Evolutionary conservation across 306 rosid species (phyloP).

Genomic region (Albizia julibrissin): DNA sequence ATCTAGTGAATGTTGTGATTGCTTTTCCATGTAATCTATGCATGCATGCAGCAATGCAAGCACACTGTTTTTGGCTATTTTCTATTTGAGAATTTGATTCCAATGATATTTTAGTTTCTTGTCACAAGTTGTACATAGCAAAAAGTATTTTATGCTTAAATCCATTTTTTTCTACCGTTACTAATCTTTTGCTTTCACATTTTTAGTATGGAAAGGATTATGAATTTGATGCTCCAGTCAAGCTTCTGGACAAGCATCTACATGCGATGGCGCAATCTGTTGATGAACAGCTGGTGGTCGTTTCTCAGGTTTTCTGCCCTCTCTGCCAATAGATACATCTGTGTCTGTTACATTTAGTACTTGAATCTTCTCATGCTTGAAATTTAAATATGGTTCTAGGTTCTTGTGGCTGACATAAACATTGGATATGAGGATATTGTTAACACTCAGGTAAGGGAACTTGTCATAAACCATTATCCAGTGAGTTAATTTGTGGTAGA

Average conservation of each 20-base stretch:
- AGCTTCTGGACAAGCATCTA: conserved; percentile 76
- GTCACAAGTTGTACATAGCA: not conserved
- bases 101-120: conserved; percentile 8
- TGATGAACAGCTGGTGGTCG: conserved; percentile 81
- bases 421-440: conserved; percentile 92
- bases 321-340: not conserved
- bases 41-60: not conserved
- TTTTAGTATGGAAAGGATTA: conserved; percentile 87
- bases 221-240: conserved; percentile 87
- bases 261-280: conserved; percentile 77
- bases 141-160: conserved; percentile 7
- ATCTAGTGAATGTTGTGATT: not conserved
- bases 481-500: not conserved
- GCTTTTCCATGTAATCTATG: not conserved
- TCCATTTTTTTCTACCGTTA: not conserved
- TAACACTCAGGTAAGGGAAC: conserved; percentile 70
- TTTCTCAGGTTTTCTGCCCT: conserved; percentile 67
- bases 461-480: not conserved
- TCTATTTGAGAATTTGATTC: conserved; percentile 13
- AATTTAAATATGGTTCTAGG: conserved; percentile 44
- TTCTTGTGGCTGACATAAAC: conserved; percentile 87
- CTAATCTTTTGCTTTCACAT: not conserved
- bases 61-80: not conserved
- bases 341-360: not conserved
- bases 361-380: conserved; percentile 20